Conservation (phyloP, 192 early-diverging fungal species). For the Dimargaris xerosporica region DNA sequence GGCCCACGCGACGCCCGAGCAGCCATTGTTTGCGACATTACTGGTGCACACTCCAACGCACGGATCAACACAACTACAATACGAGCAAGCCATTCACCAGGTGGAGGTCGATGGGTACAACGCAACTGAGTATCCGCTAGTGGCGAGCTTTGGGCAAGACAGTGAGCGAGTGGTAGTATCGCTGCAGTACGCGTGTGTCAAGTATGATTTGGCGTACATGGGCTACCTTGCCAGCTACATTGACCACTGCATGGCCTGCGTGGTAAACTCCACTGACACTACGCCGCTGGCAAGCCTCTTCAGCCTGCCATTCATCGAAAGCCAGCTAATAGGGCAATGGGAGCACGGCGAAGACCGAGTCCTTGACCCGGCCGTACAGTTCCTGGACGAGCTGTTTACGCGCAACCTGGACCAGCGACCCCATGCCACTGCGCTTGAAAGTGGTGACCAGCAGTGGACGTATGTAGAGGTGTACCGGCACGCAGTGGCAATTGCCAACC, state of each 20-base stretch:
- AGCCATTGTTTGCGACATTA: too few relatives aligned
- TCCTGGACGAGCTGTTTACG: neutral
- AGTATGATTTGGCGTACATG: neutral
- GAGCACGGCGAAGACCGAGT: too few relatives aligned
- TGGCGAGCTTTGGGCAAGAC: neutral
- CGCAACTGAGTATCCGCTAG: neutral
- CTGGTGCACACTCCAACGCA: neutral
- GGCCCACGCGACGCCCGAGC: too few relatives aligned
- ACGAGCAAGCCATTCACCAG: too few relatives aligned
- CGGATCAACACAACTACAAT: too few relatives aligned
- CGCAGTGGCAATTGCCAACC: neutral
- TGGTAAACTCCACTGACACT: too few relatives aligned
- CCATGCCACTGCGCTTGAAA: neutral
- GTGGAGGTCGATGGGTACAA: neutral
- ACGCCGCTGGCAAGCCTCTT: too few relatives aligned
- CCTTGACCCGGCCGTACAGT: neutral
- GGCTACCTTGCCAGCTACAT: too few relatives aligned
- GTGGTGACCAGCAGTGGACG: neutral
- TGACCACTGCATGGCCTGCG: too few relatives aligned
- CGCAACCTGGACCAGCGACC: neutral
- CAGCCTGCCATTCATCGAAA: too few relatives aligned
- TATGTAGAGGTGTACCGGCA: neutral
- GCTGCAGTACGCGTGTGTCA: neutral
- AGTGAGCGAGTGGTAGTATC: neutral
- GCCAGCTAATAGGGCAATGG: too few relatives aligned